These are phyloP conservation scores for Barnettozyma salicaria DNA, from an alignment of 805 yeast genomes.

Conservation along the genomic window DNA sequence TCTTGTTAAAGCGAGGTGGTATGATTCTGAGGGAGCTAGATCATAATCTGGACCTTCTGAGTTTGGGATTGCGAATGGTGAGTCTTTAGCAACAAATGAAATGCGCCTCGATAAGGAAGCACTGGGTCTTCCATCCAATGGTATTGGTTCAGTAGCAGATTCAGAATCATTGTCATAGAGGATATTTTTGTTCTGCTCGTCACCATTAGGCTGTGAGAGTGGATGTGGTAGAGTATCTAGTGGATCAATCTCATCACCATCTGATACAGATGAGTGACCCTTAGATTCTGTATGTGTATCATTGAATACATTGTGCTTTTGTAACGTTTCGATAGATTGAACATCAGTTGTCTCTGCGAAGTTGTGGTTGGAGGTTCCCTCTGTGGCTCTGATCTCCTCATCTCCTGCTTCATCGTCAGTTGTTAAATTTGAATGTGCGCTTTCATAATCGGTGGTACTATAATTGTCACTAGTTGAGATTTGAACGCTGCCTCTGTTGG, in stretches of 20 bases:
- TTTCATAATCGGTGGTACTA: constrained; percentile 21
- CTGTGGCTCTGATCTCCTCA: not conserved
- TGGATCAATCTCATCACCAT: too few relatives aligned
- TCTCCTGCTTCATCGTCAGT: not conserved
- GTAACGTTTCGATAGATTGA: constrained; percentile 1
- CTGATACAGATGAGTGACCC: too few relatives aligned
- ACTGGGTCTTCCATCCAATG: constrained; percentile 6
- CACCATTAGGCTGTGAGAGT: too few relatives aligned
- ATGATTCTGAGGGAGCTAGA: constrained; percentile 16
- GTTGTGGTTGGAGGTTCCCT: not conserved
- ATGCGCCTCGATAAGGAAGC: constrained; percentile 10
- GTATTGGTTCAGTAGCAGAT: constrained; percentile 4
- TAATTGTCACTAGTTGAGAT: constrained; percentile 4
- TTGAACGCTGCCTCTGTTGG: constrained; percentile 1
- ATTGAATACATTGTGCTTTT: not conserved
- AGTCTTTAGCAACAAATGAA: constrained; percentile 14
- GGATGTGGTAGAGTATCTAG: too few relatives aligned
- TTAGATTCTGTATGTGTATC: not conserved
- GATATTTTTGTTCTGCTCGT: constrained; percentile 2
- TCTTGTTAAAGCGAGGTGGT: constrained; percentile 21
- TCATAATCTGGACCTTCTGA: constrained; percentile 7
- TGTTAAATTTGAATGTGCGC: constrained; percentile 19
- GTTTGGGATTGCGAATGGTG: constrained; percentile 21
- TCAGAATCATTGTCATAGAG: constrained; percentile 6
- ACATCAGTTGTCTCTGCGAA: not conserved